Base-by-base conservation (phyloP, 2,329 filamentous ascomycete genomes). In the Talaromyces verruculosus region DNA sequence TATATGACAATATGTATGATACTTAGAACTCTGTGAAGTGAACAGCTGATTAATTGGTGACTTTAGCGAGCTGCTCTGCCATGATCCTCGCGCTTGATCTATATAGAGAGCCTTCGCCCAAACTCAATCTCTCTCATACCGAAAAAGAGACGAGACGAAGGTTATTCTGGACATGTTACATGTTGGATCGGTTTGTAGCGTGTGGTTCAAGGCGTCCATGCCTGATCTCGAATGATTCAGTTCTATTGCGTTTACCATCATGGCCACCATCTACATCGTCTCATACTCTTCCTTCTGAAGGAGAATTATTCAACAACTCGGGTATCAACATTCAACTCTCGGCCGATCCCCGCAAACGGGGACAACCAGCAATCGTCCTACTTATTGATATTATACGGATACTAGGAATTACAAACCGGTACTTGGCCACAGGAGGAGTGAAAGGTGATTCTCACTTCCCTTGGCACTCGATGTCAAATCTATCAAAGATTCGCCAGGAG, bases 381-480 rank as follows among this genome's bases (percentile, higher is more conserved):
- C 84, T 96, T 35, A 92, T 96, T 70, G 91, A 95, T 72, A 93
- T 96, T 68, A 88, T 88, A 33, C 88, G 91, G 39, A 91, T 96
- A 55, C 83, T 96, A 6, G 92, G 92, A 39, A 89, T 89, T 67
- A 94, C 92, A 1, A 95, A 93, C 72, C 86, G 89, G 67, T 96
- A 96, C 76, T 84, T 96, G 60, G 91, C 92, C 8, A 90, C 91
- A 1, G 92, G 92, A 6, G 92, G 92, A 39, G 91, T 95, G 65
- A 95, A 94, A 78, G 91, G 91, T 35, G 92, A 96, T 74, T 93
- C 91, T 0, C 92, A 96, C 76, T 96, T 96, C 69, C 92, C 92
- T 10, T 96, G 92, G 92, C 92, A 96, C 74, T 88, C 91, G 1
- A 84, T 93, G 22, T 96, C 92, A 5, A 93, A 90, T 67, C 82